These are phyloP conservation scores for Darksidea phi DNA, from an alignment of 495 filamentous ascomycete species.

Conservation along the genomic window DNA sequence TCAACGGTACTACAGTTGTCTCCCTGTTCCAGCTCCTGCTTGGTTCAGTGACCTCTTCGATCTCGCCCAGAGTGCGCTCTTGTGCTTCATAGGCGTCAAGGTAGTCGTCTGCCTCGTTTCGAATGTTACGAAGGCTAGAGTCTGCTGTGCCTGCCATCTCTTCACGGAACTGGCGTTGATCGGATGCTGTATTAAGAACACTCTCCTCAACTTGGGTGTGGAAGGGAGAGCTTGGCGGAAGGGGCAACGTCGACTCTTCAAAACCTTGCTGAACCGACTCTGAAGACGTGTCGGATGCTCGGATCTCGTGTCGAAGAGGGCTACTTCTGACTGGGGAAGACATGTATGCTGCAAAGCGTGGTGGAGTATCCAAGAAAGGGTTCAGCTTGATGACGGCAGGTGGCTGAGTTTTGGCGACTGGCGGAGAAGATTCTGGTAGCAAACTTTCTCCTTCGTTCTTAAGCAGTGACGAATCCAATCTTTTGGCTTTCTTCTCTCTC, in stretches of 20 bases:
- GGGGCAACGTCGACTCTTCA: constrained; percentile 14
- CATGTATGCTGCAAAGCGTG: constrained; percentile 8
- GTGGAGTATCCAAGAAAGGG: constrained; percentile 22
- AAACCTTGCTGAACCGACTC: constrained; percentile 9
- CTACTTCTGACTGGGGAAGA: constrained; percentile 22
- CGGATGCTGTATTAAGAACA: constrained; percentile 2
- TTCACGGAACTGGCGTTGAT: constrained; percentile 13
- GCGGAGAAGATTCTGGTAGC: constrained; percentile 15
- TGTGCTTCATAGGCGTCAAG: constrained; percentile 15
- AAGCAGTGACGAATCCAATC: constrained; percentile 26
- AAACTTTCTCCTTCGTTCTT: constrained; percentile 18
- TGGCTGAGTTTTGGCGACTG: not conserved
- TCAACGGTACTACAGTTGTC: not conserved
- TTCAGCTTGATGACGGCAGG: not conserved
- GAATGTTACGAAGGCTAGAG: constrained; percentile 28
- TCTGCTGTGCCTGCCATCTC: constrained; percentile 21
- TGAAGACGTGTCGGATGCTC: constrained; percentile 8
- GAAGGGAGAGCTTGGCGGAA: constrained; percentile 26
- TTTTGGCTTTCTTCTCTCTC: not conserved
- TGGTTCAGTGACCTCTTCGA: constrained; percentile 29
- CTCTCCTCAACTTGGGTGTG: constrained; percentile 22
- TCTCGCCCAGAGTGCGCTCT: constrained; percentile 21
- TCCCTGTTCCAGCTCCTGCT: constrained; percentile 8
- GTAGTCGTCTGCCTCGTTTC: constrained; percentile 26
- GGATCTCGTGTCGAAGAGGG: constrained; percentile 16